Conservation (phyloP, 768 basidiomycete species). For the Hericium rajendrae region DNA sequence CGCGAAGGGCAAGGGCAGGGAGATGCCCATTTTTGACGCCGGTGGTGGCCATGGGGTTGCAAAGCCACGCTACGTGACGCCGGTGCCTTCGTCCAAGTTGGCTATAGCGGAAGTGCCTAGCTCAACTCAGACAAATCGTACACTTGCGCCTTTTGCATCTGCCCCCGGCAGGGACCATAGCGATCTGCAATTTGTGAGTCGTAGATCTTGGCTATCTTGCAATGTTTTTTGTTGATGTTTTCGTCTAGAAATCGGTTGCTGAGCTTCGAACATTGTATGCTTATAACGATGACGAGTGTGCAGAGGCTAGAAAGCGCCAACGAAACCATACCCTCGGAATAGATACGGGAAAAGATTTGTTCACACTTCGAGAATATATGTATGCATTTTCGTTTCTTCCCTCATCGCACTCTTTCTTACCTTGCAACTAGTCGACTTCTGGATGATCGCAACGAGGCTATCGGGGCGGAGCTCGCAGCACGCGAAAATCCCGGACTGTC, state of each 20-base stretch:
- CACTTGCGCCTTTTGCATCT: background rate
- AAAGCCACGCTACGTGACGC: background rate
- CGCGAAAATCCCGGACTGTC: background rate
- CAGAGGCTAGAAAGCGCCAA: background rate
- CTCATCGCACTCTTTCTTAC: background rate
- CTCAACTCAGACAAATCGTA: background rate
- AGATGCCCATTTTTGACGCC: background rate
- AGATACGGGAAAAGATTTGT: background rate
- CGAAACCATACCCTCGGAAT: background rate
- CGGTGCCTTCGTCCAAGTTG: background rate
- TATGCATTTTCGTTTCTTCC: background rate
- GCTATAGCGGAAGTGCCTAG: background rate
- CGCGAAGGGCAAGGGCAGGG: background rate
- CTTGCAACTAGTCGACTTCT: constrained; percentile 19
- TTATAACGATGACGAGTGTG: background rate
- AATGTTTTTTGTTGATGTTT: background rate
- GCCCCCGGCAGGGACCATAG: background rate
- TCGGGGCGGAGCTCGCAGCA: constrained; percentile 26
- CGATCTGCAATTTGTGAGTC: background rate
- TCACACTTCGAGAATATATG: background rate
- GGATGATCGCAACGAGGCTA: constrained; percentile 28
- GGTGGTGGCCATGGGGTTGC: background rate
- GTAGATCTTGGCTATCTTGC: background rate
- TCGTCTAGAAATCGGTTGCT: background rate
- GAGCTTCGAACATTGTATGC: background rate